Conservation (phyloP, 2,329 filamentous ascomycete genomes). For the Cladobotryum protrusum region DNA sequence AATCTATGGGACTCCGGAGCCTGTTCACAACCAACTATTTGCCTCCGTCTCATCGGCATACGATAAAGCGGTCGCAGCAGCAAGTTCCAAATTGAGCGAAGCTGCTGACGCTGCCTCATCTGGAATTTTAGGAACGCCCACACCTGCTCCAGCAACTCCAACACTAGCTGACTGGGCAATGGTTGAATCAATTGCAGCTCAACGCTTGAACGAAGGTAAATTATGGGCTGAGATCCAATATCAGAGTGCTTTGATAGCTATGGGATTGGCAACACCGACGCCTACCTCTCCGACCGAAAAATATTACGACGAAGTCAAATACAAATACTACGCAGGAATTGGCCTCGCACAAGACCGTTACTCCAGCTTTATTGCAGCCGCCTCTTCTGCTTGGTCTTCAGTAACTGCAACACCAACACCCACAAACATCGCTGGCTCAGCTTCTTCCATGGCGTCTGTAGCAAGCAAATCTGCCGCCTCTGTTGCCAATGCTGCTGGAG, state of each 20-base stretch:
- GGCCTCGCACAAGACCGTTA: constrained; percentile 75
- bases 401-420: constrained; percentile 56
- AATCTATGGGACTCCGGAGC: constrained; percentile 62
- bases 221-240: constrained; percentile 66
- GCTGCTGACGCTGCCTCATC: constrained; percentile 49
- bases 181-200: constrained; percentile 60
- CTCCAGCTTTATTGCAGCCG: constrained; percentile 65
- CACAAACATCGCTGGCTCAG: constrained; percentile 43
- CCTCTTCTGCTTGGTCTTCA: constrained; percentile 61
- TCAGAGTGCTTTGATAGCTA: constrained; percentile 58
- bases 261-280: constrained; percentile 52
- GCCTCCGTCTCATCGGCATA: constrained; percentile 64
- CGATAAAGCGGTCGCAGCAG: constrained; percentile 56
- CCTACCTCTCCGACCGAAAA: constrained; percentile 46
- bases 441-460: constrained; percentile 45
- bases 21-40: constrained; percentile 62
- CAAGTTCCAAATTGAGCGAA: constrained; percentile 51
- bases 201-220: constrained; percentile 63
- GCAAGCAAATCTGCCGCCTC: constrained; percentile 41
- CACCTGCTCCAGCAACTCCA: constrained; percentile 32
- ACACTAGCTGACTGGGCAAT: constrained; percentile 38
- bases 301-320: constrained; percentile 55
- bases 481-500: constrained; percentile 41
- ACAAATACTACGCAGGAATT: constrained; percentile 70
- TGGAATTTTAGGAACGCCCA: constrained; percentile 42